Percentiles rank a stretch among this genome's conserved stretches.
These are phyloP conservation scores for Fusarium vanettenii DNA, from an alignment of 2,329 filamentous ascomycete species.

Conservation along the genomic window DNA sequence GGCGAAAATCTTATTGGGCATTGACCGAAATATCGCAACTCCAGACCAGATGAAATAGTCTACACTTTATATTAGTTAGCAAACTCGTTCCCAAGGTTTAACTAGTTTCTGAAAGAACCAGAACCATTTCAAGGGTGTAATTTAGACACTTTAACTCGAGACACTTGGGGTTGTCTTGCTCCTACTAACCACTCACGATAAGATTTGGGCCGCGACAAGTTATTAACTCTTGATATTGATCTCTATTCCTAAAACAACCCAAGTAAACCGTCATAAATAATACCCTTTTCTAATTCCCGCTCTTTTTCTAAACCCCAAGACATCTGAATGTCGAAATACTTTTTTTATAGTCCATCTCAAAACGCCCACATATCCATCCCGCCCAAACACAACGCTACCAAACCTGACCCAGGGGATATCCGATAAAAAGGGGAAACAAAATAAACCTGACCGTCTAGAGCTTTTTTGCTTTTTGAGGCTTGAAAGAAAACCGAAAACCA, in stretches of 20 bases:
- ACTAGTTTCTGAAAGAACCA: neutral
- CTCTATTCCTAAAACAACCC: constrained; percentile 10
- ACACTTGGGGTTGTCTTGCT: neutral
- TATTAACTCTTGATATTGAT: constrained; percentile 2
- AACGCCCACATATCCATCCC: constrained; percentile 1
- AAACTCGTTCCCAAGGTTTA: neutral
- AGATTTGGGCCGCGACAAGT: neutral
- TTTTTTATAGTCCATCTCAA: constrained; percentile 19
- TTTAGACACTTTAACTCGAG: neutral
- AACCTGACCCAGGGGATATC: constrained; percentile 10
- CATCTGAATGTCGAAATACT: neutral
- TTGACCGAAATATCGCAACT: constrained; percentile 20
- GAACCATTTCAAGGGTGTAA: neutral
- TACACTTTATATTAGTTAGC: neutral
- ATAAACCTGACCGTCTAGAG: neutral
- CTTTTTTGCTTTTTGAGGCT: constrained; percentile 2
- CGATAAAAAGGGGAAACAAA: constrained; percentile 8
- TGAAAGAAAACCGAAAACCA: constrained; percentile 6
- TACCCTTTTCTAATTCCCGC: neutral
- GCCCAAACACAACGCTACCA: constrained; percentile 9
- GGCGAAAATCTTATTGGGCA: constrained; percentile 43
- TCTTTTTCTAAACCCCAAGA: neutral
- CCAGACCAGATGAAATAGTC: neutral
- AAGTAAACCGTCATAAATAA: neutral
- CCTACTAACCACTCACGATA: neutral